Base-by-base conservation (phyloP, 1,139 yeast species). In the Protomyces inouyei region DNA sequence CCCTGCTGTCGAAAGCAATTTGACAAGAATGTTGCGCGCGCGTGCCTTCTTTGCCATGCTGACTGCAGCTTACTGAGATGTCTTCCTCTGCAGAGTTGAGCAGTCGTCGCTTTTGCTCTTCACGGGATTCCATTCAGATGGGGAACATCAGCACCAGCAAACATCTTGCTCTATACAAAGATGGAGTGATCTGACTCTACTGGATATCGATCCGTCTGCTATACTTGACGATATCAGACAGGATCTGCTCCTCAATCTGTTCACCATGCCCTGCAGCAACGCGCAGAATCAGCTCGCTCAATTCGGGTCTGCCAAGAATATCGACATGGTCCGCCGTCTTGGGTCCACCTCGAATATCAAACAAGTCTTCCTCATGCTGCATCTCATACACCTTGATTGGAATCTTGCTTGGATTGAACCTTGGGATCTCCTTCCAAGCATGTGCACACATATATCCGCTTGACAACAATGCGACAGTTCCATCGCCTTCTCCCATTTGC, bases 321-420 rank as follows among this genome's bases (percentile, higher is more conserved):
- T 95, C 98, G 28, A 93, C 98, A 75, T 93, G 98, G 72, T 93
- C 98, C 0, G 98, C 97, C 0, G 98, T 93, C 73, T 88, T 88
- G 25, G 97, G 96, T 3, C 98, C 98, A 23, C 98, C 98, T 70
- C 98, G 82, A 60, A 93, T 87, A 76, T 95, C 98, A 73, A 87
- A 90, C 70, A 89, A 79, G 72, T 89, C 96, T 0, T 98, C 98
- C 73, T 91, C 96, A 72, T 93, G 97, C 71, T 83, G 83, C 78
- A 93, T 87, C 74, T 93, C 98, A 8, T 93, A 97, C 55, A 91
- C 80, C 36, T 84, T 90, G 32, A 92, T 95, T 25, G 79, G 72
- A 2, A 84, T 76, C 35, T 82, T 81, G 0, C 88, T 95, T 0
- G 98, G 98, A 73, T 93, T 93, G 78, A 83, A 92, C 66, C 87